phyloP scores from a whole-genome alignment of 2,329 filamentous ascomycete genomes.

The Lachnellula hyalina region DNA sequence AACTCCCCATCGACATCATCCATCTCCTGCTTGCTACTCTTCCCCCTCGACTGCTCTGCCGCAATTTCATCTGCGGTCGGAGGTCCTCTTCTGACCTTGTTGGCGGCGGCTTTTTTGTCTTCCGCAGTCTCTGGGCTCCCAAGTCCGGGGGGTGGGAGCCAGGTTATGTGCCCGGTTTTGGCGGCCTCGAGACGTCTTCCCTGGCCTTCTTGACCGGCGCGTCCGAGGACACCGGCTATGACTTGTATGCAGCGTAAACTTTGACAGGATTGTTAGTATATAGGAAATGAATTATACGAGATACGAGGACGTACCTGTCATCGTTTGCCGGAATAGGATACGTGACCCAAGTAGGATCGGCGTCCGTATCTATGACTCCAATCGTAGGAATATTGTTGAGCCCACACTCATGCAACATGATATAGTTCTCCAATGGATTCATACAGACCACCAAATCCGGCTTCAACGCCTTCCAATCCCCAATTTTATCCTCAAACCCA shows the following conservation, averaged over 20 bases:
- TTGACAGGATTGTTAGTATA: slow-evolving; percentile 23
- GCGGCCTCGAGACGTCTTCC: slow-evolving; percentile 60
- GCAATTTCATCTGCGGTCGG: not conserved
- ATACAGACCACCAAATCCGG: slow-evolving; percentile 90
- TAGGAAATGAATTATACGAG: not conserved
- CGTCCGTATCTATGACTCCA: slow-evolving; percentile 89
- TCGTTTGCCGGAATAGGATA: slow-evolving; percentile 97
- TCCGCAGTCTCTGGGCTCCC: slow-evolving; percentile 19
- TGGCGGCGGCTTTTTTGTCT: slow-evolving; percentile 1
- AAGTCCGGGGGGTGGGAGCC: slow-evolving; percentile 38
- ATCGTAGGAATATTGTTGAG: slow-evolving; percentile 87
- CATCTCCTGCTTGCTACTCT: not conserved
- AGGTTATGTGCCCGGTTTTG: slow-evolving; percentile 56
- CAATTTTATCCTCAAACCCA: slow-evolving; percentile 62
- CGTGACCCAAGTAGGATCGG: slow-evolving; percentile 87
- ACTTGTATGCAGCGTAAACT: slow-evolving; percentile 78
- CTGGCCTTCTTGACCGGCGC: slow-evolving; percentile 76
- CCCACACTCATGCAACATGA: slow-evolving; percentile 85
- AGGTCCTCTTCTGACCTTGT: not conserved
- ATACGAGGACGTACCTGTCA: slow-evolving; percentile 60
- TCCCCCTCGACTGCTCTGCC: not conserved
- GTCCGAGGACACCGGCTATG: slow-evolving; percentile 78
- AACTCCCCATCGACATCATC: not conserved
- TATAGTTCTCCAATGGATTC: slow-evolving; percentile 89
- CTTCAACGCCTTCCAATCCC: slow-evolving; percentile 60